These are phyloP conservation scores for Haemoproteus tartakovskyi DNA, from an alignment of 169 alveolate species.

Conservation along the genomic window DNA sequence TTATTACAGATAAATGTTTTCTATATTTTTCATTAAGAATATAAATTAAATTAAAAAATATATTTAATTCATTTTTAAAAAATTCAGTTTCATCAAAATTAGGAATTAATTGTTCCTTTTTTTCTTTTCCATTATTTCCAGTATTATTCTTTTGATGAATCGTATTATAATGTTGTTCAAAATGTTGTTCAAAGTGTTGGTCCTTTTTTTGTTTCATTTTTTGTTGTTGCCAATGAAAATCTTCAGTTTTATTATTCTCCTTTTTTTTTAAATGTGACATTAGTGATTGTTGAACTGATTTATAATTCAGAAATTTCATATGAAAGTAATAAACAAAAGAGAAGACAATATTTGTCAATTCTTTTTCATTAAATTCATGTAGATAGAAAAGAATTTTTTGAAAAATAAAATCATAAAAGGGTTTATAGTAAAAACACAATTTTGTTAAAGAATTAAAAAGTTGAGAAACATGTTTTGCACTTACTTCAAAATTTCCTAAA, in stretches of 20 bases:
- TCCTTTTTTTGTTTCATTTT: too few species aligned
- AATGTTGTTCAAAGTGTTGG: too few species aligned
- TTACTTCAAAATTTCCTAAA: slow-evolving; percentile 12
- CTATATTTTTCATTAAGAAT: slow-evolving; percentile 51
- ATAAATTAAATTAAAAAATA: slow-evolving; percentile 43
- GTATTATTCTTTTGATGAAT: neutral
- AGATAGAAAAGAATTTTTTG: slow-evolving; percentile 12
- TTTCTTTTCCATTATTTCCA: neutral
- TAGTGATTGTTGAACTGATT: too few species aligned
- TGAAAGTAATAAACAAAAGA: slow-evolving; percentile 58
- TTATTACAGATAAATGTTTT: slow-evolving; percentile 23
- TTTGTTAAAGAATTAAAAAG: slow-evolving; percentile 40
- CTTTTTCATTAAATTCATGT: slow-evolving; percentile 52
- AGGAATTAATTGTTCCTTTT: neutral
- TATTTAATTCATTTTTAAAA: slow-evolving; percentile 44
- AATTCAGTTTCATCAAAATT: too few species aligned
- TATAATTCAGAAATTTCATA: neutral
- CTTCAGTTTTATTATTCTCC: too few species aligned
- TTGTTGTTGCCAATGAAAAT: too few species aligned
- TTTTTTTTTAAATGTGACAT: too few species aligned
- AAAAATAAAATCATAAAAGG: slow-evolving; percentile 29
- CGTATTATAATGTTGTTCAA: too few species aligned
- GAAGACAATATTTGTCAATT: slow-evolving; percentile 17
- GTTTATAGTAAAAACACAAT: slow-evolving; percentile 37
- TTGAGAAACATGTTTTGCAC: slow-evolving; percentile 16